These are phyloP conservation scores for Daedaleopsis nitida DNA, from an alignment of 768 basidiomycete genomes.

Conservation along the genomic window DNA sequence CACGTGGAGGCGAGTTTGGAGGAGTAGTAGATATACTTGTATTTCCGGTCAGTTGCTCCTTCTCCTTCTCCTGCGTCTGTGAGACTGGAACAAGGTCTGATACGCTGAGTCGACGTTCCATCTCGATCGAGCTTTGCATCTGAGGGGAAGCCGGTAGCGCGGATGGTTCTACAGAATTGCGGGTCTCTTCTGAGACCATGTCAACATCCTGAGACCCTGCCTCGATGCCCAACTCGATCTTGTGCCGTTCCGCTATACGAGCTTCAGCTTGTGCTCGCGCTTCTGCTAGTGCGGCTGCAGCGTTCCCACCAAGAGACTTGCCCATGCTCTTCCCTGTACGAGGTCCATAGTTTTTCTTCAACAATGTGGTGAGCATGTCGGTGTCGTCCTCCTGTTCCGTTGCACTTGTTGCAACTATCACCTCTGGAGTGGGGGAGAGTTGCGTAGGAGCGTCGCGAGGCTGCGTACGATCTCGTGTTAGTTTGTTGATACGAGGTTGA, in stretches of 20 bases:
- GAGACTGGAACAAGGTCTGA: conserved; percentile 51
- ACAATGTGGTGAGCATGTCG: conserved; percentile 61
- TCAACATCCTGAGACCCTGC: conserved; percentile 8
- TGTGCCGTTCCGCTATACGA: conserved; percentile 64
- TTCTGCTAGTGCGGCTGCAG: conserved; percentile 66
- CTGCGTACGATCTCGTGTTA: not conserved
- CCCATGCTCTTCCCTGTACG: conserved; percentile 57
- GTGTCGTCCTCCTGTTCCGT: conserved; percentile 32
- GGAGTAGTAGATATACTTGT: conserved; percentile 56
- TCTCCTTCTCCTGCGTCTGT: conserved; percentile 25
- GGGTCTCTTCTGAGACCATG: conserved; percentile 9
- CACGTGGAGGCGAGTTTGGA: conserved; percentile 46
- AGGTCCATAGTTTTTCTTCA: conserved; percentile 71
- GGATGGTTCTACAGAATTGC: not conserved
- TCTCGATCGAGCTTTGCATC: not conserved
- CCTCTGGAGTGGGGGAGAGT: not conserved
- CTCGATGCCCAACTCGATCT: conserved; percentile 36
- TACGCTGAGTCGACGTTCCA: conserved; percentile 50
- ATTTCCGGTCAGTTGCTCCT: conserved; percentile 3
- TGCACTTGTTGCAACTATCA: conserved; percentile 10
- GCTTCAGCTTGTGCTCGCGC: conserved; percentile 69
- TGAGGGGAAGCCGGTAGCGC: not conserved
- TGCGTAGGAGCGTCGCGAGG: not conserved
- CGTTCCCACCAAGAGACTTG: conserved; percentile 62
- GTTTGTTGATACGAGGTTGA: not conserved